Conservation (phyloP, 208 protist genomes). For the Crithidia sp. region DNA sequence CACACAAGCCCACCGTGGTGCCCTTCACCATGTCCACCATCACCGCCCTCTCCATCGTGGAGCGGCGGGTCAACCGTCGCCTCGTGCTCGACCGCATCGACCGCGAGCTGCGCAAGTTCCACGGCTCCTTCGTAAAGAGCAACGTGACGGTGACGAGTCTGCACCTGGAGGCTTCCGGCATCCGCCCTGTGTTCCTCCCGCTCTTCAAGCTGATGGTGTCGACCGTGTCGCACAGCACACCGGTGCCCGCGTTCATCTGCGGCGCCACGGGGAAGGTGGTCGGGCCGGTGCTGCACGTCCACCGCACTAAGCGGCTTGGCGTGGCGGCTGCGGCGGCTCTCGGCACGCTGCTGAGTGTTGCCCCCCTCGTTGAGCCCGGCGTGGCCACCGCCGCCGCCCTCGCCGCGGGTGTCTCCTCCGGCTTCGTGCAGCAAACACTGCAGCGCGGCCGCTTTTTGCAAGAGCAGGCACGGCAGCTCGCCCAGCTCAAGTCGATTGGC, state of each 20-base stretch:
- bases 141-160: slow-evolving; percentile 76
- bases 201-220: slow-evolving; percentile 75
- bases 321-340: slow-evolving; percentile 36
- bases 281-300: slow-evolving; percentile 73
- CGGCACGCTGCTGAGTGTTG: slow-evolving; percentile 52
- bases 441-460: slow-evolving; percentile 41
- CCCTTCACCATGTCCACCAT: slow-evolving; percentile 90
- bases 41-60: slow-evolving; percentile 80
- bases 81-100: slow-evolving; percentile 76
- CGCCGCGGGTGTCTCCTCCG: slow-evolving; percentile 42
- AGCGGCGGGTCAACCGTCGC: slow-evolving; percentile 66
- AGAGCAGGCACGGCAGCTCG: slow-evolving; percentile 57
- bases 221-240: slow-evolving; percentile 52
- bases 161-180: slow-evolving; percentile 55
- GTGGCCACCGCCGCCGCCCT: slow-evolving; percentile 70
- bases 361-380: slow-evolving; percentile 63
- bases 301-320: slow-evolving; percentile 25
- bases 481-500: slow-evolving; percentile 73
- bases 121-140: slow-evolving; percentile 83
- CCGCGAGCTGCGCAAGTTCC: slow-evolving; percentile 85
- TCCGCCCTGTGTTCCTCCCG: slow-evolving; percentile 88
- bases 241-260: slow-evolving; percentile 77
- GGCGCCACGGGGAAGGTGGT: slow-evolving; percentile 88
- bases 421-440: slow-evolving; percentile 38
- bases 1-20: slow-evolving; percentile 58